A percentile compares a stretch with the other conserved stretches of the same genome.
Evolutionary conservation across 2,329 filamentous ascomycete species (phyloP).

Genomic region (Sporothrix inflata): DNA sequence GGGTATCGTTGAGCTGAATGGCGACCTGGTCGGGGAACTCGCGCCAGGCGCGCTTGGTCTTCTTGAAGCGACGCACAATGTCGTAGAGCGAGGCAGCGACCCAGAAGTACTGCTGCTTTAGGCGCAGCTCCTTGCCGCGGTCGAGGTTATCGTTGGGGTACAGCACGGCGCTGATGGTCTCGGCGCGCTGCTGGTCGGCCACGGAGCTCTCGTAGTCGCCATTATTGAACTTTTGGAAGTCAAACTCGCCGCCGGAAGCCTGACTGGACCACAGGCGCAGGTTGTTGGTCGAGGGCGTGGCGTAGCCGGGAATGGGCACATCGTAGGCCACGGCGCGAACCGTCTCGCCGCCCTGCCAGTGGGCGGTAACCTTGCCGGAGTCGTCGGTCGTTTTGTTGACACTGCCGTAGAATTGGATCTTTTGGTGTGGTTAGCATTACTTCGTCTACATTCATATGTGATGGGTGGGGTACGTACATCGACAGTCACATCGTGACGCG

Average conservation of each 20-base stretch:
- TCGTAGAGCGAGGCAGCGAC: constrained; percentile 95
- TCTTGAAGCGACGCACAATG: constrained; percentile 97
- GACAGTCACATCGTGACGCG: constrained; percentile 90
- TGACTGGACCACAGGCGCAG: constrained; percentile 97
- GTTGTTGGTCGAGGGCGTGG: constrained; percentile 92
- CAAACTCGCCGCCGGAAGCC: constrained; percentile 94
- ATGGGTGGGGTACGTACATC: constrained; percentile 58
- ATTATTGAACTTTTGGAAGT: constrained; percentile 99
- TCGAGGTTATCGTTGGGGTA: constrained; percentile 99
- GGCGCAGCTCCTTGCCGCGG: constrained; percentile 89
- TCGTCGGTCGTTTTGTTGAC: constrained; percentile 76
- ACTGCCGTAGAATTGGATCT: constrained; percentile 90
- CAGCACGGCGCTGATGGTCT: constrained; percentile 95
- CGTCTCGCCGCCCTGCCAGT: constrained; percentile 92
- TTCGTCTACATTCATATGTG: background rate
- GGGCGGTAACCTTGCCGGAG: constrained; percentile 71
- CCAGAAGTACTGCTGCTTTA: constrained; percentile 99
- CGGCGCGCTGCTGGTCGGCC: constrained; percentile 96
- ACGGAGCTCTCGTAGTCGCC: constrained; percentile 98
- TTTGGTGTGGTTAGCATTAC: background rate
- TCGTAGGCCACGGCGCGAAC: constrained; percentile 94
- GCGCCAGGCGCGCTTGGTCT: constrained; percentile 85
- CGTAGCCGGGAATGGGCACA: constrained; percentile 87
- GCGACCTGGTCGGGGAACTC: constrained; percentile 94
- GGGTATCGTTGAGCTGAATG: constrained; percentile 97